Evolutionary conservation across 129 eudicot genomes (phyloP).

Genomic region (Solidago caesia): DNA sequence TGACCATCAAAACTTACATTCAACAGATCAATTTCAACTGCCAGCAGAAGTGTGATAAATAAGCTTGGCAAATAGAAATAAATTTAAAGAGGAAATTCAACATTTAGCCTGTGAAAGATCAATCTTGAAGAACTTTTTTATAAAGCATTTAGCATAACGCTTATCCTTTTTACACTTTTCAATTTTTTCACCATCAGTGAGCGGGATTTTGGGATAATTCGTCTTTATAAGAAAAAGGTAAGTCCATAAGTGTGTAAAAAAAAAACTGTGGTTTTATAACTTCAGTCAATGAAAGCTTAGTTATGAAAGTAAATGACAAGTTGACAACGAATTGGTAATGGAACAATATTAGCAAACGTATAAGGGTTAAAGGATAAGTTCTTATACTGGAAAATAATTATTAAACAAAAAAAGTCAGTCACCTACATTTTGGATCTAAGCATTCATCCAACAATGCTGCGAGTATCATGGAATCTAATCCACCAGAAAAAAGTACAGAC

Average conservation of each 20-base stretch:
- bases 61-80: neutral
- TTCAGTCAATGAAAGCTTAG: neutral
- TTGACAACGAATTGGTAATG: neutral
- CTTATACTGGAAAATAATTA: neutral
- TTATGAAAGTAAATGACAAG: neutral
- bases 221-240: no score
- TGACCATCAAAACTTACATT: slow-evolving; percentile 96
- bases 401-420: slow-evolving; percentile 6
- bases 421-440: slow-evolving; percentile 75
- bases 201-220: neutral
- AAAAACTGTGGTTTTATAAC: no score
- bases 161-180: slow-evolving; percentile 7
- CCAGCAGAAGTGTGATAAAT: slow-evolving; percentile 27
- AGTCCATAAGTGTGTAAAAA: no score
- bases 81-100: neutral
- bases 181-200: neutral
- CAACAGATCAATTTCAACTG: slow-evolving; percentile 92
- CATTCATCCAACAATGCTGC: slow-evolving; percentile 87
- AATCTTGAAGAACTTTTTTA: neutral
- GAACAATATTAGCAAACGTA: slow-evolving; percentile 7
- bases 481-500: slow-evolving; percentile 97
- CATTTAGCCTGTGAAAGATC: neutral
- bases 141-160: neutral
- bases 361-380: neutral
- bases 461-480: slow-evolving; percentile 94